A percentile compares a stretch with the other conserved stretches of the same genome.
Evolutionary conservation across 2,329 filamentous ascomycete species (phyloP).

Genomic region (Xylariaceae sp.): DNA sequence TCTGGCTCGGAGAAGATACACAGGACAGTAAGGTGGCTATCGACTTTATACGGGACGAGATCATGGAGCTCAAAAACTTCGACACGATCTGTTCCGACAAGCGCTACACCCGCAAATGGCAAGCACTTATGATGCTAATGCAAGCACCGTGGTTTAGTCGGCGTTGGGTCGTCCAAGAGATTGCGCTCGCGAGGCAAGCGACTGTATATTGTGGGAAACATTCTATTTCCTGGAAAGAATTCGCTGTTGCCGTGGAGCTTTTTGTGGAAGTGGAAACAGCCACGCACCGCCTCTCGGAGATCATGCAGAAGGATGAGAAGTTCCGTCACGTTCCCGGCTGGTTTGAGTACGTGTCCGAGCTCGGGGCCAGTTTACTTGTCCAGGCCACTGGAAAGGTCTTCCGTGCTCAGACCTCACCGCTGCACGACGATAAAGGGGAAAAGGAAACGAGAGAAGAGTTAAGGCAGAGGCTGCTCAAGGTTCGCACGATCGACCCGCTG

Average conservation of each 20-base stretch:
- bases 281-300: not conserved
- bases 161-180: constrained; percentile 4
- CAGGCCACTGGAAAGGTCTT: not conserved
- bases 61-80: not conserved
- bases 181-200: constrained; percentile 4
- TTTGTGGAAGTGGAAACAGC: not conserved
- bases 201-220: constrained; percentile 8
- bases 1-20: constrained; percentile 6
- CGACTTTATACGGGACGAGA: constrained; percentile 2
- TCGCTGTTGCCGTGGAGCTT: not conserved
- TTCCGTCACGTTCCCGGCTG: constrained; percentile 1
- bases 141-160: not conserved
- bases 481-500: not conserved
- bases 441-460: constrained; percentile 8
- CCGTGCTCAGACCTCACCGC: not conserved
- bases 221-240: not conserved
- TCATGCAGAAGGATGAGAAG: not conserved
- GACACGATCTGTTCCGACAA: not conserved
- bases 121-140: not conserved
- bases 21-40: not conserved
- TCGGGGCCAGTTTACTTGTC: not conserved
- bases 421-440: constrained; percentile 2
- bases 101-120: not conserved
- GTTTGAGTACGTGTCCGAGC: not conserved
- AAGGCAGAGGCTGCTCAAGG: constrained; percentile 5